Conservation (phyloP, 208 protist species). For the Acanthamoeba divionensis region DNA sequence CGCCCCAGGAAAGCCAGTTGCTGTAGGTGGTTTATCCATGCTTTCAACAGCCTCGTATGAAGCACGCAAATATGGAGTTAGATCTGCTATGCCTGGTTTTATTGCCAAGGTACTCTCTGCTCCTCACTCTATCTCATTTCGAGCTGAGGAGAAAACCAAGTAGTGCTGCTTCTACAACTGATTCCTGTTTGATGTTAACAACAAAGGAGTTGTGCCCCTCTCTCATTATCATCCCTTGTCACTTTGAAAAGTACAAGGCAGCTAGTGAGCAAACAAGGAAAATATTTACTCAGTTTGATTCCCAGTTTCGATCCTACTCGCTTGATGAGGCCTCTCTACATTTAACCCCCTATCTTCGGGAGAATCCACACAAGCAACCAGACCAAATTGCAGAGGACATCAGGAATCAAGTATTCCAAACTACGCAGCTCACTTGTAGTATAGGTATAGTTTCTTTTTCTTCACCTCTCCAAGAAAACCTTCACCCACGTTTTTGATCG, state of each 20-base stretch:
- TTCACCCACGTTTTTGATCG: too few species aligned
- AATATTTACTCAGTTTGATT: background rate
- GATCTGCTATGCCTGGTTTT: conserved; percentile 63
- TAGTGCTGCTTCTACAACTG: background rate
- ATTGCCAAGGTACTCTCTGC: conserved; percentile 15
- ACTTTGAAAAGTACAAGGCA: conserved; percentile 47
- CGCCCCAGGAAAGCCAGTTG: conserved; percentile 33
- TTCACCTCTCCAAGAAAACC: too few species aligned
- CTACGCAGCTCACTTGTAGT: conserved; percentile 54
- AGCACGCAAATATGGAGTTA: conserved; percentile 64
- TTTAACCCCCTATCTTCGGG: conserved; percentile 49
- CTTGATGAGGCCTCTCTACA: conserved; percentile 63
- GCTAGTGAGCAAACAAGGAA: background rate
- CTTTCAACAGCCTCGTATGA: conserved; percentile 65
- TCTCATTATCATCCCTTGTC: conserved; percentile 2
- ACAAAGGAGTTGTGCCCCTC: background rate
- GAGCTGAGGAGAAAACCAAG: conserved; percentile 1
- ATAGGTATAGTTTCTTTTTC: too few species aligned
- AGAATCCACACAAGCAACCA: background rate
- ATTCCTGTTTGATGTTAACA: conserved; percentile 5
- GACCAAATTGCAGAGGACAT: background rate
- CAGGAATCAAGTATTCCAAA: background rate
- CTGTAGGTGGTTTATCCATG: conserved; percentile 65
- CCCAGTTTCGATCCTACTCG: conserved; percentile 5
- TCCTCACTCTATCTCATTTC: conserved; percentile 2